Conservation (phyloP, 1,284 basidiomycete genomes). For the Rhodotorula sp. region DNA sequence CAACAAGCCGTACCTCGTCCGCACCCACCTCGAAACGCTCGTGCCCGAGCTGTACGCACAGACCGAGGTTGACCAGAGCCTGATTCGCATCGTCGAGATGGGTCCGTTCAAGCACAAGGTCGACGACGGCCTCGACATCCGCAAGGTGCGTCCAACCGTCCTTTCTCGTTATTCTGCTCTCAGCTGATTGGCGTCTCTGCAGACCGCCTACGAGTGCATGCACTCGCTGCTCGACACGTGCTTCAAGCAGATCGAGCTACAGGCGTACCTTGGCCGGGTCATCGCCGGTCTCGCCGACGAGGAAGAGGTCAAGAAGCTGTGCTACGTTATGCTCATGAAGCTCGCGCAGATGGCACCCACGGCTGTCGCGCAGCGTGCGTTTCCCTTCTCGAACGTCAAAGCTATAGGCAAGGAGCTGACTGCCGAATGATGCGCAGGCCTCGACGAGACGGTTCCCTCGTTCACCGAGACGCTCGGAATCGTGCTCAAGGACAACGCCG, state of each 20-base stretch:
- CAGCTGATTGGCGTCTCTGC: constrained; percentile 50
- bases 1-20: constrained; percentile 87
- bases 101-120: constrained; percentile 96
- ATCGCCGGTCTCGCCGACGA: constrained; percentile 82
- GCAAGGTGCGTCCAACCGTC: constrained; percentile 50
- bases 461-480: constrained; percentile 74
- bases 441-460: constrained; percentile 80
- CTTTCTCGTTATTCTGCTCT: neutral
- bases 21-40: constrained; percentile 74
- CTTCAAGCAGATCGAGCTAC: constrained; percentile 77
- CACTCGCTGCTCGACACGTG: constrained; percentile 93
- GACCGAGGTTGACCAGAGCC: constrained; percentile 73
- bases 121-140: constrained; percentile 88
- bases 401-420: neutral
- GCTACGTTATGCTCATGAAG: constrained; percentile 91
- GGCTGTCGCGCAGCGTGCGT: constrained; percentile 58
- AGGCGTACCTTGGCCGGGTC: constrained; percentile 78
- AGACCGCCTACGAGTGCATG: constrained; percentile 93
- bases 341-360: constrained; percentile 81
- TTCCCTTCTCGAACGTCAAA: neutral
- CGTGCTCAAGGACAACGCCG: constrained; percentile 75
- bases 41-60: constrained; percentile 84
- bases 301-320: constrained; percentile 96
- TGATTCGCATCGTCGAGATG: constrained; percentile 88
- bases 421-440: constrained; percentile 56